Evolutionary conservation across 1,284 basidiomycete species (phyloP).

Genomic region (Heterobasidion parviporum): DNA sequence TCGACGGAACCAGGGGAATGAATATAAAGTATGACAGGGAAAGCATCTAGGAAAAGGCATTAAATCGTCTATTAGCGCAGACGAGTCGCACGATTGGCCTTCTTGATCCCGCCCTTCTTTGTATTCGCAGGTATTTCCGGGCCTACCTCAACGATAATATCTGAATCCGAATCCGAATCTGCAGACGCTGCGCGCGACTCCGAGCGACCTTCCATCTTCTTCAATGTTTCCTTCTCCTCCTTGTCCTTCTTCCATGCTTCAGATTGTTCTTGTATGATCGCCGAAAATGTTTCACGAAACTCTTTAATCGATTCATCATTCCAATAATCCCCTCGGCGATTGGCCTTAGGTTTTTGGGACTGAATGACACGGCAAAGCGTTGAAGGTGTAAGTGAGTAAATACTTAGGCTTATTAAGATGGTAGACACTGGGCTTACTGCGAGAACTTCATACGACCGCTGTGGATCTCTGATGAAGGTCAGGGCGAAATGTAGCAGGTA

Average conservation of each 20-base stretch:
- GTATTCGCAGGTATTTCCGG: background rate
- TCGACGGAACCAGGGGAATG: background rate
- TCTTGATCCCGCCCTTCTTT: background rate
- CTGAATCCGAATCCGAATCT: slow-evolving; percentile 29
- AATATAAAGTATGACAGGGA: background rate
- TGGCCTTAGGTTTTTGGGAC: slow-evolving; percentile 22
- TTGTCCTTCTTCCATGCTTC: slow-evolving; percentile 31
- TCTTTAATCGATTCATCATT: slow-evolving; percentile 25
- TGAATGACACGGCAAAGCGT: too few relatives aligned
- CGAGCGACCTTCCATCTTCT: slow-evolving; percentile 7
- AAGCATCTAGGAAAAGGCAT: background rate
- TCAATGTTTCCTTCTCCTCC: slow-evolving; percentile 11
- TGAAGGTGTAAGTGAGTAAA: background rate
- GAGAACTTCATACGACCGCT: slow-evolving; percentile 35
- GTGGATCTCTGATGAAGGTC: slow-evolving; percentile 57
- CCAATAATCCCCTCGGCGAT: slow-evolving; percentile 32
- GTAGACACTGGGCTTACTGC: slow-evolving; percentile 17
- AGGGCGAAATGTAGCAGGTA: slow-evolving; percentile 78
- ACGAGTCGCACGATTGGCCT: background rate
- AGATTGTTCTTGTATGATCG: slow-evolving; percentile 28
- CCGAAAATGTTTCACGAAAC: slow-evolving; percentile 27
- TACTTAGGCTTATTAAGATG: background rate
- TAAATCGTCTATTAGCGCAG: background rate
- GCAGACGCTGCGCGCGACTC: slow-evolving; percentile 8
- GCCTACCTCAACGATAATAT: slow-evolving; percentile 29